Conservation (phyloP, 164 flowering plant genomes). For the Dillenia turbinata region DNA sequence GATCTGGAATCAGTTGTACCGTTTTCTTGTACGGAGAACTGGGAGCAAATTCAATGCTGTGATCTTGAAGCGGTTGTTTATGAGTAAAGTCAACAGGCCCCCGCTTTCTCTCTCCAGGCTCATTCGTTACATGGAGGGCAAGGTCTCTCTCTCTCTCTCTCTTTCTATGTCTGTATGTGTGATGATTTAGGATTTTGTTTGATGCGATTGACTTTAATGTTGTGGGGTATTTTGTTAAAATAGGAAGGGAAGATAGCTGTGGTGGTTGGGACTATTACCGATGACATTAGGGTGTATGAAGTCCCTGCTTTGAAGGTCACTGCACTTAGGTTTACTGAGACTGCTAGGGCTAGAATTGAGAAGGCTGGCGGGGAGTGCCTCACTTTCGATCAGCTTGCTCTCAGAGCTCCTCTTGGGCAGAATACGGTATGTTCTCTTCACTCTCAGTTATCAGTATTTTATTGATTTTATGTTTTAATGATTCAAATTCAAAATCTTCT, state of each 20-base stretch:
- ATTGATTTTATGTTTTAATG: neutral
- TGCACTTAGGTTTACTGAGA: slow-evolving; percentile 62
- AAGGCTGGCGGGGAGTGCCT: slow-evolving; percentile 65
- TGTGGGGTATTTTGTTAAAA: neutral
- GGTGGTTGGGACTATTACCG: slow-evolving; percentile 51
- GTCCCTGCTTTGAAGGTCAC: slow-evolving; percentile 52
- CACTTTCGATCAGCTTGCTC: slow-evolving; percentile 66
- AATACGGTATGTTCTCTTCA: slow-evolving; percentile 43
- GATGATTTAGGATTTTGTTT: neutral
- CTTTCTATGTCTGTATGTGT: neutral
- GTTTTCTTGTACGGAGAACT: slow-evolving; percentile 59
- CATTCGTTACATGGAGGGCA: slow-evolving; percentile 42
- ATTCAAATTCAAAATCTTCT: too few species aligned
- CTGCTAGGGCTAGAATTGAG: slow-evolving; percentile 56
- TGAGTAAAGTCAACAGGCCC: slow-evolving; percentile 57
- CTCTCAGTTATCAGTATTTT: neutral
- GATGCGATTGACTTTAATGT: neutral
- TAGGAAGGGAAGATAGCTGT: slow-evolving; percentile 59
- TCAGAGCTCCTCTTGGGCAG: slow-evolving; percentile 69
- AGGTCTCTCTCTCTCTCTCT: slow-evolving; percentile 24
- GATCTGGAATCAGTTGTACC: slow-evolving; percentile 33
- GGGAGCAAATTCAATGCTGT: slow-evolving; percentile 62
- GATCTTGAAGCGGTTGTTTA: slow-evolving; percentile 57
- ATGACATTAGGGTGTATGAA: slow-evolving; percentile 48
- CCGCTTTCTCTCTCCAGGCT: slow-evolving; percentile 51